Base-by-base conservation (phyloP, 2,329 filamentous ascomycete species). In the Akanthomyces dipterigenus region DNA sequence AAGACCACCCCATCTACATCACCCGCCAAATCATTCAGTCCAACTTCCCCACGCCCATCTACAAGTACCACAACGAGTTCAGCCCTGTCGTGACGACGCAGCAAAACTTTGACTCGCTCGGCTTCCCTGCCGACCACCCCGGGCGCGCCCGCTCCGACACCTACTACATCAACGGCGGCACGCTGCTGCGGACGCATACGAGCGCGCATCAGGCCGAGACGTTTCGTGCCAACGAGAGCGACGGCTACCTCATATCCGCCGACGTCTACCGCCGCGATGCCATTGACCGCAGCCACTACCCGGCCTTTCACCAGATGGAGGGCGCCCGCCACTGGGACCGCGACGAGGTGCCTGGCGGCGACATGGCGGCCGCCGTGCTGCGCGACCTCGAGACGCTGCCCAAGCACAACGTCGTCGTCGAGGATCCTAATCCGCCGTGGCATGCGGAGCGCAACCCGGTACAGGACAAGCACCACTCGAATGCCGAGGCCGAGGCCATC, bases 261-360 rank as follows among this genome's bases (percentile, higher is more conserved):
- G 95, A 99, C 73, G 95, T 99, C 20, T 99, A 98, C 75, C 86
- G 95, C 48, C 84, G 95, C 65, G 95, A 99, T 82, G 93, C 93
- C 61, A 89, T 99, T 70, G 95, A 99, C 75, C 86, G 90, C 61
- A 95, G 88, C 67, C 95, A 99, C 76, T 98, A 98, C 75, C 95
- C 95, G 0, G 86, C 96, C 62, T 99, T 99, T 75, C 95, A 99
- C 76, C 95, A 99, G 77, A 98, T 98, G 93, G 95, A 99, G 74
- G 93, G 92, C 14, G 93, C 93, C 9, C 83, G 89, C 67, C 88
- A 92, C 59, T 99, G 95, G 93, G 89, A 95, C 70, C 84, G 91
- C 11, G 79, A 72, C 31, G 82, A 78, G 71, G 83, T 83, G 49
- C 80, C 78, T 60, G 78, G 74, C 63, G 81, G 80, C 20, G 82